These are phyloP conservation scores for Filosporella fistucella DNA, from an alignment of 495 filamentous ascomycete genomes.

Conservation along the genomic window DNA sequence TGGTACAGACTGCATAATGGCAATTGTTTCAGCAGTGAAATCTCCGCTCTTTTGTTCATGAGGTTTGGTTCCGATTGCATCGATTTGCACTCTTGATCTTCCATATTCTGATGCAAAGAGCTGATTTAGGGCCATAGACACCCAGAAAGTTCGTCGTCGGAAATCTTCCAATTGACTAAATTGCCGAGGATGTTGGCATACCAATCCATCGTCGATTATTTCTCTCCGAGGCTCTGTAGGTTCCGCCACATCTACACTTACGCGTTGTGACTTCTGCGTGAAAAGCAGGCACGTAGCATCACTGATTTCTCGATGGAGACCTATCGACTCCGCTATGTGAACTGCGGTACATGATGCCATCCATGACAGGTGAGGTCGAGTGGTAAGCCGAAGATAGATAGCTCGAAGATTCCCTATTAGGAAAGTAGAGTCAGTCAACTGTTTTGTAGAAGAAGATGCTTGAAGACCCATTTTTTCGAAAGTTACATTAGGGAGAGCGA, in stretches of 20 bases:
- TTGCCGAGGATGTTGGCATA: conserved; percentile 22
- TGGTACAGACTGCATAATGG: conserved; percentile 6
- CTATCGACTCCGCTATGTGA: conserved; percentile 46
- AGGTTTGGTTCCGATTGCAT: conserved; percentile 3
- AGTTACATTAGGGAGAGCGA: no score
- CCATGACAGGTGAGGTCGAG: conserved; percentile 48
- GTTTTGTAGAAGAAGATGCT: no score
- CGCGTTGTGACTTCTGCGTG: no score
- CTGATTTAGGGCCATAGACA: conserved; percentile 42
- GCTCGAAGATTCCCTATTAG: conserved; percentile 46
- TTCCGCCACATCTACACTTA: no score
- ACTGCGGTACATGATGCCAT: conserved; percentile 51
- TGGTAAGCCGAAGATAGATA: conserved; percentile 47
- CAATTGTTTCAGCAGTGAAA: background rate
- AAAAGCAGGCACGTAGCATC: no score
- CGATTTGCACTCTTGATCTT: conserved; percentile 19
- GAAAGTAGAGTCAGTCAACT: no score
- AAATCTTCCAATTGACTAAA: conserved; percentile 32
- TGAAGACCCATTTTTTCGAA: no score
- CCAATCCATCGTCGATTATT: no score
- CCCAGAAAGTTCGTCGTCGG: conserved; percentile 8
- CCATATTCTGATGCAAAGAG: conserved; percentile 50
- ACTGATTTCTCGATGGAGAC: conserved; percentile 35
- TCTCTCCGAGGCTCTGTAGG: no score
- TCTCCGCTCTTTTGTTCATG: background rate